These are phyloP conservation scores for Paracoccidioides brasiliensis DNA, from an alignment of 2,329 filamentous ascomycete genomes.

Conservation along the genomic window DNA sequence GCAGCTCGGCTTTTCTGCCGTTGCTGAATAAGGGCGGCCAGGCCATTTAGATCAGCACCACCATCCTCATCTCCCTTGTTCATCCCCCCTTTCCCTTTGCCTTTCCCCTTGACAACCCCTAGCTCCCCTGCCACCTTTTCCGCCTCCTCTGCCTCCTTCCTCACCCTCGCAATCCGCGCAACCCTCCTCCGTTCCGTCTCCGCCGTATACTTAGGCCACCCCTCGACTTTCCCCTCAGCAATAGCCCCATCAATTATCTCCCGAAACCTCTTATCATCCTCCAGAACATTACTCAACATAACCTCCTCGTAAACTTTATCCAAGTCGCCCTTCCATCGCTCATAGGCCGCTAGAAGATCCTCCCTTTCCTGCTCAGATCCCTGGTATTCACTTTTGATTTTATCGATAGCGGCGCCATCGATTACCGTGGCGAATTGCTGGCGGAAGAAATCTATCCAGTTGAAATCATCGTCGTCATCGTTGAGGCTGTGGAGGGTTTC, in stretches of 20 bases:
- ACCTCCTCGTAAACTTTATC: slow-evolving; percentile 64
- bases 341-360: slow-evolving; percentile 67
- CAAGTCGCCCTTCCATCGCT: slow-evolving; percentile 60
- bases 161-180: slow-evolving; percentile 47
- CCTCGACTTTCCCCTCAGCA: slow-evolving; percentile 49
- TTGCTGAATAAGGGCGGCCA: slow-evolving; percentile 63
- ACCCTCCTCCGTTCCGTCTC: slow-evolving; percentile 56
- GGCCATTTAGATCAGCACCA: slow-evolving; percentile 26
- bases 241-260: slow-evolving; percentile 73
- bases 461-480: slow-evolving; percentile 55
- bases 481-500: slow-evolving; percentile 56
- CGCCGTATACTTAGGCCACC: slow-evolving; percentile 55
- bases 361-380: slow-evolving; percentile 70
- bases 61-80: slow-evolving; percentile 27
- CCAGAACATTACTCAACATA: slow-evolving; percentile 71
- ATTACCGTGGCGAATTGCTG: slow-evolving; percentile 70
- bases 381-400: slow-evolving; percentile 68
- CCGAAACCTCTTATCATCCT: slow-evolving; percentile 78
- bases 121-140: slow-evolving; percentile 62
- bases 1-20: slow-evolving; percentile 51
- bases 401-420: slow-evolving; percentile 58
- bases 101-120: slow-evolving; percentile 56
- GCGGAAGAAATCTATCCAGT: slow-evolving; percentile 82
- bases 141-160: slow-evolving; percentile 58
- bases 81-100: slow-evolving; percentile 21